These are phyloP conservation scores for Leccinum obscurum DNA, from an alignment of 768 basidiomycete species.

Conservation along the genomic window DNA sequence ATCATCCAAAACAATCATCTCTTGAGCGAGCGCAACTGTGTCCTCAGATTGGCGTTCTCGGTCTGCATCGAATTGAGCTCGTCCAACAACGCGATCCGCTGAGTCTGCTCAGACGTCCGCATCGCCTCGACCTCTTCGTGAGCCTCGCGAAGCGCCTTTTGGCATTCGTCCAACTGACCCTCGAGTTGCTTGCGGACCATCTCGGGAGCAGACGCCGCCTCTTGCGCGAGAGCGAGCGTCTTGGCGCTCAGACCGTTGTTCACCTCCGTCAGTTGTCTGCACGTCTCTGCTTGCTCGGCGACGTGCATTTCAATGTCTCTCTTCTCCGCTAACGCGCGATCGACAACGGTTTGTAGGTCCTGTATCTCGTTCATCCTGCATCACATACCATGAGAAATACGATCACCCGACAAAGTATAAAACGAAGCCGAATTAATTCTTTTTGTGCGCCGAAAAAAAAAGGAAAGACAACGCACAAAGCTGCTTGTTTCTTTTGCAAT, in stretches of 20 bases:
- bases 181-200: slow-evolving; percentile 65
- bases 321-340: slow-evolving; percentile 61
- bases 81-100: slow-evolving; percentile 82
- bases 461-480: slow-evolving; percentile 47
- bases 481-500: slow-evolving; percentile 51
- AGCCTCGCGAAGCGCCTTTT: slow-evolving; percentile 60
- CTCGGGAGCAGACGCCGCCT: slow-evolving; percentile 37
- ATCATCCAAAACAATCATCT: slow-evolving; percentile 10
- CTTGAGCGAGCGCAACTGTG: slow-evolving; percentile 66
- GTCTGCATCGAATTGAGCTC: slow-evolving; percentile 83
- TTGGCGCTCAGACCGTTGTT: slow-evolving; percentile 77
- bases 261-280: slow-evolving; percentile 70
- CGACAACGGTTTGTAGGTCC: slow-evolving; percentile 58
- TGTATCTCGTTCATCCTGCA: slow-evolving; percentile 66
- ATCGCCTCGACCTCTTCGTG: slow-evolving; percentile 69
- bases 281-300: slow-evolving; percentile 72
- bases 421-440: not conserved
- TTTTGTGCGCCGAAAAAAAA: not conserved
- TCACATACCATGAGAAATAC: slow-evolving; percentile 1
- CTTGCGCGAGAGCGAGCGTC: slow-evolving; percentile 50
- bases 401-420: not conserved
- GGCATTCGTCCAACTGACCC: slow-evolving; percentile 58
- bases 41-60: slow-evolving; percentile 69
- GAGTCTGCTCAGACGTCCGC: slow-evolving; percentile 71
- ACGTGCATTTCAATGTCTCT: slow-evolving; percentile 63